phyloP scores from a whole-genome alignment of 371 early-diverging fungal species.

The Chytridium lagenaria region DNA sequence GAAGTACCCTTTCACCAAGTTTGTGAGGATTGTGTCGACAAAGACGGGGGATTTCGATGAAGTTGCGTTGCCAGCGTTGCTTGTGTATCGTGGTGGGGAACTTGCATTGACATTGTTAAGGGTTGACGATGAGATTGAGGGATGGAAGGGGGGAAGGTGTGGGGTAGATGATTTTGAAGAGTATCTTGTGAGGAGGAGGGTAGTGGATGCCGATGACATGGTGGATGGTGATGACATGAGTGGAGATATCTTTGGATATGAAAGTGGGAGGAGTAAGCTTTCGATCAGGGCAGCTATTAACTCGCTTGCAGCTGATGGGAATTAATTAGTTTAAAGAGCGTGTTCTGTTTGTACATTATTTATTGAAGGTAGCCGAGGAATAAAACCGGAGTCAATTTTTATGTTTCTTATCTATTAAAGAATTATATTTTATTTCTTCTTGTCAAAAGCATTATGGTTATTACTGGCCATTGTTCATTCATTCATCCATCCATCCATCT shows the following conservation, averaged over 20 bases:
- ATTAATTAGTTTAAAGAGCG: no score
- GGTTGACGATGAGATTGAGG: conserved; percentile 51
- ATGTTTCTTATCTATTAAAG: no score
- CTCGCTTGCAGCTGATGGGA: conserved; percentile 5
- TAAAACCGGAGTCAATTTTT: no score
- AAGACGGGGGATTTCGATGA: conserved; percentile 56
- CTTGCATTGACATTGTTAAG: conserved; percentile 39
- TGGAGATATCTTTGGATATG: background rate
- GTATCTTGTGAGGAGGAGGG: conserved; percentile 36
- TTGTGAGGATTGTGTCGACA: conserved; percentile 59
- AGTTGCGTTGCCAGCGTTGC: conserved; percentile 54
- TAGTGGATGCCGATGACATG: conserved; percentile 36
- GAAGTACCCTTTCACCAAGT: conserved; percentile 50
- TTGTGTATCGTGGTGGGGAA: conserved; percentile 53
- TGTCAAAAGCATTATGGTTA: no score
- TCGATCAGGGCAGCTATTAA: conserved; percentile 3
- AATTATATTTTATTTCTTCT: no score
- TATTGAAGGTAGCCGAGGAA: no score
- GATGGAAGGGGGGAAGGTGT: conserved; percentile 45
- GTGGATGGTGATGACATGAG: background rate
- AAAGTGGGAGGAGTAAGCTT: background rate
- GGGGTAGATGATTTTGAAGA: conserved; percentile 49
- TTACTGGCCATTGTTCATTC: no score
- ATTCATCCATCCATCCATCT: no score
- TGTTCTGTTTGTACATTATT: no score